These are phyloP conservation scores for Sclerotinia subarctica DNA, from an alignment of 2,329 filamentous ascomycete genomes.

Conservation along the genomic window DNA sequence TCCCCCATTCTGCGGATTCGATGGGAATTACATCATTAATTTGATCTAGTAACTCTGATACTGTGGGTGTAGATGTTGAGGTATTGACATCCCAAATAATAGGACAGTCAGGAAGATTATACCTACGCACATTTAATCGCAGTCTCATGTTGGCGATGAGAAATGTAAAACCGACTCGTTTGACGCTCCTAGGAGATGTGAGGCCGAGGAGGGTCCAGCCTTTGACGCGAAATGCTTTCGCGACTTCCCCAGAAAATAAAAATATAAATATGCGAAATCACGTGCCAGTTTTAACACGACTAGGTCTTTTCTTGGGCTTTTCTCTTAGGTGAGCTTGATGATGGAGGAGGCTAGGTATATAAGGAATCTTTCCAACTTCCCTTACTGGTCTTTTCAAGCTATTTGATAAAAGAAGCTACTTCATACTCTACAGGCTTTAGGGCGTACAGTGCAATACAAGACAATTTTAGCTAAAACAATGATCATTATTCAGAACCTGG, in stretches of 20 bases:
- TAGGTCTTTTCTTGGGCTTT: not conserved
- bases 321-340: not conserved
- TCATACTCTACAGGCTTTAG: not conserved
- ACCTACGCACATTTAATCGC: slow-evolving; percentile 67
- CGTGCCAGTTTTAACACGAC: not conserved
- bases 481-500: slow-evolving; percentile 20
- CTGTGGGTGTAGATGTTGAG: slow-evolving; percentile 53
- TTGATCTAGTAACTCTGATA: slow-evolving; percentile 72
- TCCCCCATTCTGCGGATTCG: slow-evolving; percentile 74
- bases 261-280: slow-evolving; percentile 8
- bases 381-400: not conserved
- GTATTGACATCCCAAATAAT: slow-evolving; percentile 66
- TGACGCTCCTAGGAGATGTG: not conserved
- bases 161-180: slow-evolving; percentile 17
- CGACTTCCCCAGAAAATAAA: slow-evolving; percentile 1
- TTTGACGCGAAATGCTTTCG: slow-evolving; percentile 13
- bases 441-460: not conserved
- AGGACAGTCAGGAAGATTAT: slow-evolving; percentile 68
- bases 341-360: not conserved
- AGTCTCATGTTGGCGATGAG: slow-evolving; percentile 58
- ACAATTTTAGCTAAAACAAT: not conserved
- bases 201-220: not conserved
- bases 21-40: slow-evolving; percentile 79
- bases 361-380: too few species aligned
- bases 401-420: not conserved